Base-by-base conservation (phyloP, 768 basidiomycete genomes). In the Exidia glandulosa region DNA sequence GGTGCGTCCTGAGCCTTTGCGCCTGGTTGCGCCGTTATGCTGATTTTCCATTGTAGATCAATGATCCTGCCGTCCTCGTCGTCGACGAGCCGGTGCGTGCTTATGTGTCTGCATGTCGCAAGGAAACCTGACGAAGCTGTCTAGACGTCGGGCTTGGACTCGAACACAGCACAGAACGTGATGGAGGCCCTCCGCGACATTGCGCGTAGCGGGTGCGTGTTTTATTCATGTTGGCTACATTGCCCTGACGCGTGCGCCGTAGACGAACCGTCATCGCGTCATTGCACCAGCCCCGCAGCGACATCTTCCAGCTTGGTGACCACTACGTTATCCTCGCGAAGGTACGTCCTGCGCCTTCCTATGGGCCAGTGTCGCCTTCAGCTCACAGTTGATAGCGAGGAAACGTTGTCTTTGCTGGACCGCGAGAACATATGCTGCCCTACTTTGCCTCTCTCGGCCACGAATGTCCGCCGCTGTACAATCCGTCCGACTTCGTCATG, bases 151-250 rank as follows among this genome's bases (percentile, higher is more conserved):
- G 78, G 79, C 2, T 64, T 80, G 30, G 79, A 80, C 66, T 68
- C 74, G 0, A 74, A 73, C 63, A 77, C 75, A 13, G 78, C 79
- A 2, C 65, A 71, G 55, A 77, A 73, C 64, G 74, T 79, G 9
- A 77, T 79, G 75, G 66, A 75, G 59, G 73, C 72, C 3, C 69
- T 79, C 10, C 67, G 70, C 34, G 71, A 72, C 37, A 75, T 77
- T 45, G 75, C 75, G 2, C 60, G 69, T 1, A 71, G 70, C 19
- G 76, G 77, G 3, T 45, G 5, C 16, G 41, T 45, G 1, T 37
- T 19, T 23, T 45, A 19, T 1, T 23, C 41, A 19, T 45, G 9
- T 23, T 14, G 19, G 10, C 16, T 45, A 23, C 1, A 0, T 6
- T 19, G 6, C 6, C 41, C 19, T 45, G 23, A 45, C 19, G 16